phyloP scores from a whole-genome alignment of 2,329 filamentous ascomycete species.

The Rhynchosporium graminicola region DNA sequence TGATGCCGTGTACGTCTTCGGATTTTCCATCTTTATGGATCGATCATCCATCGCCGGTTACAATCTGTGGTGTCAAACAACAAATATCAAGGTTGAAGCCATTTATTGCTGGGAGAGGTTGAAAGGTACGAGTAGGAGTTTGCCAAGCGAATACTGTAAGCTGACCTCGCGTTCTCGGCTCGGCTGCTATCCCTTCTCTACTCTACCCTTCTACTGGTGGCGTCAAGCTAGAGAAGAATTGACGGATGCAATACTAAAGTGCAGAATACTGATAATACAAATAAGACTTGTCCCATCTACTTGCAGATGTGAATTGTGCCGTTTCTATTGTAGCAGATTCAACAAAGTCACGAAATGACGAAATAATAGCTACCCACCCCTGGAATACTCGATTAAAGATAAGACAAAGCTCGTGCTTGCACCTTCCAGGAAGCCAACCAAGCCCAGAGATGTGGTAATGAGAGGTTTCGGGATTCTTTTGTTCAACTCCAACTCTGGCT shows the following conservation, averaged over 20 bases:
- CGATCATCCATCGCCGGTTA: slow-evolving; percentile 17
- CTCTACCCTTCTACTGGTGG: too few species aligned
- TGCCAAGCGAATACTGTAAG: slow-evolving; percentile 5
- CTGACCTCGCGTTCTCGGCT: slow-evolving; percentile 14
- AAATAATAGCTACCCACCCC: background rate
- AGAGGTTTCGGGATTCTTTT: slow-evolving; percentile 4
- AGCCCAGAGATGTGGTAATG: slow-evolving; percentile 8
- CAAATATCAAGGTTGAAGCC: background rate
- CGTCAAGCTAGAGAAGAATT: too few species aligned
- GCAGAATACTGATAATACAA: too few species aligned
- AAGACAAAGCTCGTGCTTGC: background rate
- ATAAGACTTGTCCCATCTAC: too few species aligned
- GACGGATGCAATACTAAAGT: too few species aligned
- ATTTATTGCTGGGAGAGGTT: slow-evolving; percentile 6
- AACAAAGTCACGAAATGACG: slow-evolving; percentile 3
- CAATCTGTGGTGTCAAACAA: background rate
- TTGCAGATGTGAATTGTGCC: too few species aligned
- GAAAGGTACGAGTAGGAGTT: slow-evolving; percentile 1
- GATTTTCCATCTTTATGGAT: slow-evolving; percentile 24
- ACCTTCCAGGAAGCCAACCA: background rate
- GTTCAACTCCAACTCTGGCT: background rate
- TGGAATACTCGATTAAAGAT: background rate
- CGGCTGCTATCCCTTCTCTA: background rate
- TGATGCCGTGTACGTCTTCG: slow-evolving; percentile 31
- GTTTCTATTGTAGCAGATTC: background rate